Conservation (phyloP, 2,329 filamentous ascomycete genomes). For the Teratosphaeria gauchensis region DNA sequence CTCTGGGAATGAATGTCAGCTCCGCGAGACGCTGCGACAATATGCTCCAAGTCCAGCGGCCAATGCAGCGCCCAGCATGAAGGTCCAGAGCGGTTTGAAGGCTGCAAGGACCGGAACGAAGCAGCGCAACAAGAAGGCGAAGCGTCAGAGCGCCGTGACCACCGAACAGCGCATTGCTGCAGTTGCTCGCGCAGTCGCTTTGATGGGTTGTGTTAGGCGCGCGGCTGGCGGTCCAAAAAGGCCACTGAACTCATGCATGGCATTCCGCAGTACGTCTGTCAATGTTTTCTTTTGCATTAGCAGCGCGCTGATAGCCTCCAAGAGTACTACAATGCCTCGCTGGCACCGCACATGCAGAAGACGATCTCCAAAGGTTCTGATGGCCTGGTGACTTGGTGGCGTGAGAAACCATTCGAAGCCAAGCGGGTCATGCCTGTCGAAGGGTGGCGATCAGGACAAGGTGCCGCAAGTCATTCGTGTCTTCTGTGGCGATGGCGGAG, state of each 20-base stretch:
- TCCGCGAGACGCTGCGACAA: neutral
- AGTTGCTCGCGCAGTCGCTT: neutral
- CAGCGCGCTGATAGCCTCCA: conserved; percentile 2
- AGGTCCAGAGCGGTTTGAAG: neutral
- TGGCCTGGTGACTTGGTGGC: conserved; percentile 35
- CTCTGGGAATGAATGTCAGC: neutral
- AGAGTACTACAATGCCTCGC: conserved; percentile 14
- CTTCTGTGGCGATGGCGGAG: conserved; percentile 7
- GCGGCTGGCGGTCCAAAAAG: conserved; percentile 10
- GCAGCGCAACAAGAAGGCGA: neutral
- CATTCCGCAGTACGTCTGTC: conserved; percentile 24
- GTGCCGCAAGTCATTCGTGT: neutral
- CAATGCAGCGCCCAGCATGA: conserved; percentile 1
- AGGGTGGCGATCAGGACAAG: conserved; percentile 7
- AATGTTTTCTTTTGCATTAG: neutral
- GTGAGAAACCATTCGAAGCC: conserved; percentile 39
- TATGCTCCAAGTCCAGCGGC: neutral
- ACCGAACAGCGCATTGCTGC: neutral
- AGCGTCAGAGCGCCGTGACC: neutral
- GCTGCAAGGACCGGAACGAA: neutral
- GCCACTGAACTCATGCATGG: conserved; percentile 29
- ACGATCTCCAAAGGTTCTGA: conserved; percentile 42
- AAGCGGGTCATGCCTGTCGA: conserved; percentile 32
- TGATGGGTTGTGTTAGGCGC: neutral
- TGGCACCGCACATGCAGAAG: conserved; percentile 36